Conservation (phyloP, 1,284 basidiomycete species). For the Gymnopus androsaceus region DNA sequence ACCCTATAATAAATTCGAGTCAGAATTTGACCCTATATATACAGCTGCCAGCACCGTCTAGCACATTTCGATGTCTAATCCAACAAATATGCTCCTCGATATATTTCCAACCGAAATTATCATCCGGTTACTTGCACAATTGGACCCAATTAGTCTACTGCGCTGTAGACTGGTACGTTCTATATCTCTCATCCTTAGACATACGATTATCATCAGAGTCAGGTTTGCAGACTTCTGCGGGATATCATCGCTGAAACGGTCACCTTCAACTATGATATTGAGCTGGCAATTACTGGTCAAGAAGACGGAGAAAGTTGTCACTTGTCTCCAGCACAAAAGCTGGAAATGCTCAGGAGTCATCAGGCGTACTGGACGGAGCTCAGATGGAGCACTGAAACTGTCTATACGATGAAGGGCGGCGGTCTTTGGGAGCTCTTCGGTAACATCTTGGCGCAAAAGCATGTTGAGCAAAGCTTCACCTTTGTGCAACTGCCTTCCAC, state of each 20-base stretch:
- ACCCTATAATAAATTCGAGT: too few species aligned
- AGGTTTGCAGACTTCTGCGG: conserved; percentile 51
- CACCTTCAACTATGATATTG: conserved; percentile 51
- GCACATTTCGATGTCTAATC: too few species aligned
- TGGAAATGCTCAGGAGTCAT: conserved; percentile 43
- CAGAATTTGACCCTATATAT: too few species aligned
- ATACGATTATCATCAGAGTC: background rate
- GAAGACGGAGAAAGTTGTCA: conserved; percentile 32
- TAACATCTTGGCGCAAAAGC: conserved; percentile 55
- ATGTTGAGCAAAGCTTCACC: conserved; percentile 30
- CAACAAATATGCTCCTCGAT: too few species aligned
- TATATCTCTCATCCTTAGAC: background rate
- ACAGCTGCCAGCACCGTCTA: too few species aligned
- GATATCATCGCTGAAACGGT: conserved; percentile 38
- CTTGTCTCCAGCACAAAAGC: conserved; percentile 36
- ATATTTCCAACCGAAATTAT: background rate
- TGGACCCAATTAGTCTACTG: background rate
- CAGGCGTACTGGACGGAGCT: conserved; percentile 50
- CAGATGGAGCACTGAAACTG: conserved; percentile 37
- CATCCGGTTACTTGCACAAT: background rate
- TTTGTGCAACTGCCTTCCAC: conserved; percentile 54
- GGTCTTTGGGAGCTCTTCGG: conserved; percentile 61
- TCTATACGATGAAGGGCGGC: conserved; percentile 41
- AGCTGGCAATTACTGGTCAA: conserved; percentile 53
- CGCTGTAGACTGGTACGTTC: background rate